Conservation (phyloP, 1,284 basidiomycete species). For the Tilletia walkeri region DNA sequence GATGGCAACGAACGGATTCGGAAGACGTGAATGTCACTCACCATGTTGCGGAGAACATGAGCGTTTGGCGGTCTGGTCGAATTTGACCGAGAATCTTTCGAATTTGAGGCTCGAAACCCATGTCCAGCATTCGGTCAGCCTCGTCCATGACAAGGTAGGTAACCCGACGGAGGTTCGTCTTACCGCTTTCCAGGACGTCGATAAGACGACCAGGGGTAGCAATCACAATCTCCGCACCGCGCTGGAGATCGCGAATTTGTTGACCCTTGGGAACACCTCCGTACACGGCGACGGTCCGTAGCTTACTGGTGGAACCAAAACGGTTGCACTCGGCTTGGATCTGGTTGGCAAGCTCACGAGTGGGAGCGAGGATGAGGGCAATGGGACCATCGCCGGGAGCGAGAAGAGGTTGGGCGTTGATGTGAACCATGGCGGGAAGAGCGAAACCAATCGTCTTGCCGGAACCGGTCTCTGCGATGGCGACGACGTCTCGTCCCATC, state of each 20-base stretch:
- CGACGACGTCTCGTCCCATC: conserved; percentile 88
- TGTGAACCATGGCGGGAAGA: conserved; percentile 97
- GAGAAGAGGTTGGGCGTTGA: conserved; percentile 97
- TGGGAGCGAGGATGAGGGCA: conserved; percentile 92
- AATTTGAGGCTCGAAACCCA: conserved; percentile 99
- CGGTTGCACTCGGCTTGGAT: conserved; percentile 98
- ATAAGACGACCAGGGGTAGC: conserved; percentile 69
- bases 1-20: background rate
- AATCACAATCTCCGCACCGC: conserved; percentile 93
- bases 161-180: conserved; percentile 90
- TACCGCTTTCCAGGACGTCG: conserved; percentile 91
- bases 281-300: conserved; percentile 97
- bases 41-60: conserved; percentile 94
- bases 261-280: conserved; percentile 98
- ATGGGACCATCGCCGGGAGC: conserved; percentile 94
- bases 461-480: conserved; percentile 68
- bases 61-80: conserved; percentile 82
- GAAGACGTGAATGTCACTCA: background rate
- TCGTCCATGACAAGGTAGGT: conserved; percentile 99
- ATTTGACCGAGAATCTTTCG: conserved; percentile 97
- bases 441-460: conserved; percentile 91
- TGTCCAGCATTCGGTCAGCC: conserved; percentile 96
- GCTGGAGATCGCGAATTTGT: conserved; percentile 93
- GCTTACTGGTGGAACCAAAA: conserved; percentile 93
- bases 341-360: conserved; percentile 96